Base-by-base conservation (phyloP, 2,329 filamentous ascomycete species). In the Hypoxylon sp. region DNA sequence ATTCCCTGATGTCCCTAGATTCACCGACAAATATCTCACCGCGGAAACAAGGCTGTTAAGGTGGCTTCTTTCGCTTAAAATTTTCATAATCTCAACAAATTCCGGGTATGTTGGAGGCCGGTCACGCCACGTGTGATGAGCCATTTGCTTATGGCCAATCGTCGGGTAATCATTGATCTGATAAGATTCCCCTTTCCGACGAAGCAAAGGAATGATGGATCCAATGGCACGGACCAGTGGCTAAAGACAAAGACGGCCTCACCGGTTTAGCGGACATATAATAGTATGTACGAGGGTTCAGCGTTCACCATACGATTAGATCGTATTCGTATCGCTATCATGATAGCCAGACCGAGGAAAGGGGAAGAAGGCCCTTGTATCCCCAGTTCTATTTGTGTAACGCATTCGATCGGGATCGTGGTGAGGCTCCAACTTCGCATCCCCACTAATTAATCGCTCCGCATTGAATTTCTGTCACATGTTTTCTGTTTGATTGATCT, bases 101-200 rank as follows among this genome's bases (percentile, higher is more conserved):
- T 68, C 61, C 66, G 68, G 60, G 21, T 46, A 17, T 42, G 39
- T 42, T 59, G 35, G 48, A 64, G 21, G 50, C 67, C 67, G 64
- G 69, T 75, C 66, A 74, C 68, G 69, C 73, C 71, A 73, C 64
- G 63, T 70, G 65, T 68, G 46, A 65, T 51, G 57, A 62, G 55
- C 46, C n/a, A 65, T 64, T 69, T 59, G 27, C 21, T 52, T 21
- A 19, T 37, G 37, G 32, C 46, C 48, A 29, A 29, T 55, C 44
- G 24, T 51, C 55, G 39, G 31, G 50, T 46, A 50, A 17, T 21
- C 17, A 21, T 66, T 53, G 66, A 71, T 71, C 69, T 67, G 69
- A 71, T 71, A 69, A 71, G 69, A 69, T 69, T 61, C 17, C 39
- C 46, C 37, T 39, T 42, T 60, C 62, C 39, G 19, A 47, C 17